Percentiles rank a stretch among this genome's conserved stretches.
These are phyloP conservation scores for Guyanaporus albipodus DNA, from an alignment of 768 basidiomycete genomes.

Conservation along the genomic window DNA sequence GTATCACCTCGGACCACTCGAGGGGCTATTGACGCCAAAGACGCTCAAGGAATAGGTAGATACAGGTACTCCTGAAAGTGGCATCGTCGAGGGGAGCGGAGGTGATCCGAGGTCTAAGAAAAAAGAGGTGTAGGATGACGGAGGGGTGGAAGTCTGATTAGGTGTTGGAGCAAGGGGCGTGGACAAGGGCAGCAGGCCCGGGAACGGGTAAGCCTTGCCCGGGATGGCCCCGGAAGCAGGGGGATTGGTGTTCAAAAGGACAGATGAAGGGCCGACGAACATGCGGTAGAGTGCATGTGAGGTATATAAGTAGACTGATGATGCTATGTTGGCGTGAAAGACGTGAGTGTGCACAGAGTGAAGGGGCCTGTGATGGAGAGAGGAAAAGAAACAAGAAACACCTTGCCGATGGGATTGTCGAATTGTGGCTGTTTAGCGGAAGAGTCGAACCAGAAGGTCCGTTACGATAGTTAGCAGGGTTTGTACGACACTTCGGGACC, in stretches of 20 bases:
- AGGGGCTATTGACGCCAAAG: neutral
- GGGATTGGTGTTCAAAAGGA: conserved; percentile 14
- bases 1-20: conserved; percentile 11
- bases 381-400: conserved; percentile 11
- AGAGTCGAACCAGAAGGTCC: neutral
- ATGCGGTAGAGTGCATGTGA: conserved; percentile 30
- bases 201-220: conserved; percentile 10
- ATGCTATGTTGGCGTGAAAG: conserved; percentile 21
- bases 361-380: conserved; percentile 8
- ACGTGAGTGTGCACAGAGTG: conserved; percentile 20
- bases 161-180: conserved; percentile 6
- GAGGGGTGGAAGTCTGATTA: conserved; percentile 4
- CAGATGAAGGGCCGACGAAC: conserved; percentile 22
- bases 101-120: conserved; percentile 1
- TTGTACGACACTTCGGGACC: conserved; percentile 15
- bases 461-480: conserved; percentile 19
- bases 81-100: conserved; percentile 3
- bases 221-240: conserved; percentile 6
- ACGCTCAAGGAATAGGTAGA: neutral
- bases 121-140: neutral
- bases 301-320: conserved; percentile 15
- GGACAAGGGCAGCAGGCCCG: conserved; percentile 19
- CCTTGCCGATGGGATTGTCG: conserved; percentile 10
- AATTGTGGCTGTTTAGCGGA: too few relatives aligned
- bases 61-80: neutral